A percentile compares a stretch with the other conserved stretches of the same genome.
Evolutionary conservation across 2,329 filamentous ascomycete genomes (phyloP).

Genomic region (Phaeoacremonium minimum): DNA sequence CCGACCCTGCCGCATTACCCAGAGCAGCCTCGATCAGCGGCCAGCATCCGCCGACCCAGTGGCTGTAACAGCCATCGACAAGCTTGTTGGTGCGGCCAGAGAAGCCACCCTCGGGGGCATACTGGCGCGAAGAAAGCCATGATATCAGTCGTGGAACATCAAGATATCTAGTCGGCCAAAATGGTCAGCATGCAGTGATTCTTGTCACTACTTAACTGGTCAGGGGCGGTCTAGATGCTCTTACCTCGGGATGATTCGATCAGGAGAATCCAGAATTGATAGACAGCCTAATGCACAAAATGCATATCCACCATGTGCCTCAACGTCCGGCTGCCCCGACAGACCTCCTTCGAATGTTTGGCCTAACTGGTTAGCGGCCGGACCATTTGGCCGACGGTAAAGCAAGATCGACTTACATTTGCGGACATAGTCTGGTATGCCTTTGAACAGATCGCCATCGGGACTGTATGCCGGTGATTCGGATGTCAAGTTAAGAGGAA

Average conservation of each 20-base stretch:
- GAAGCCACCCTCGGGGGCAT: constrained; percentile 87
- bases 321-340: constrained; percentile 75
- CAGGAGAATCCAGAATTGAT: constrained; percentile 76
- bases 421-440: constrained; percentile 74
- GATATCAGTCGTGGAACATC: constrained; percentile 72
- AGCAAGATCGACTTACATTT: constrained; percentile 57
- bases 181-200: constrained; percentile 27
- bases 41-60: constrained; percentile 97
- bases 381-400: constrained; percentile 6
- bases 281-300: constrained; percentile 92
- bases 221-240: constrained; percentile 20
- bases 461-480: constrained; percentile 64
- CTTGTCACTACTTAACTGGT: constrained; percentile 31
- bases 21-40: constrained; percentile 80
- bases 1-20: constrained; percentile 14
- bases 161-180: constrained; percentile 54
- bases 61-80: constrained; percentile 96
- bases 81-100: constrained; percentile 95
- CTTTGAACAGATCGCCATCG: constrained; percentile 65
- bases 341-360: constrained; percentile 96
- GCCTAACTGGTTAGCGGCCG: constrained; percentile 41
- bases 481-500: constrained; percentile 74
- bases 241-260: constrained; percentile 68
- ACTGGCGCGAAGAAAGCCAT: constrained; percentile 88
- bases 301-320: constrained; percentile 95